phyloP scores from a whole-genome alignment of 768 basidiomycete species.

The Leccinum ochraceum region DNA sequence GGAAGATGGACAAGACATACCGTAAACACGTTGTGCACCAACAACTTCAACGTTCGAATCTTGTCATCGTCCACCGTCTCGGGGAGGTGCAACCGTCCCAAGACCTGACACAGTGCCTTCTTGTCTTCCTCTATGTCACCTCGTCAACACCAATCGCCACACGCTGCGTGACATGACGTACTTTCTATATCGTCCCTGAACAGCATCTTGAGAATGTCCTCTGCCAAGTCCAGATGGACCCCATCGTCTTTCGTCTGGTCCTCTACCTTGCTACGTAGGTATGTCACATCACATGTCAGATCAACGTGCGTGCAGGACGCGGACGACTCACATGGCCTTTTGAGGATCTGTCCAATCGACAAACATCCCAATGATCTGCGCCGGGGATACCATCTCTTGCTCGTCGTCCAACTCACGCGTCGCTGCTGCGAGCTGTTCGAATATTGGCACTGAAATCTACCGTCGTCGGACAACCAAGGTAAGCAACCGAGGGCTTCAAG shows the following conservation, averaged over 20 bases:
- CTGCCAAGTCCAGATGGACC: conserved; percentile 58
- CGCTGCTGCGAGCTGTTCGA: conserved; percentile 56
- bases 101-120: conserved; percentile 62
- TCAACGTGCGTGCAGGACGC: background rate
- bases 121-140: conserved; percentile 52
- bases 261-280: conserved; percentile 38
- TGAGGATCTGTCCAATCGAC: conserved; percentile 88
- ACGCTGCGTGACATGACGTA: conserved; percentile 34
- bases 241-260: conserved; percentile 40
- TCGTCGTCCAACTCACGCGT: conserved; percentile 69
- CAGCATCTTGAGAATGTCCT: conserved; percentile 48
- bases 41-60: conserved; percentile 59
- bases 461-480: background rate
- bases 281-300: background rate
- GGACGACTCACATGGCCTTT: conserved; percentile 56
- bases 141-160: background rate
- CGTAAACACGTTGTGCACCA: conserved; percentile 46
- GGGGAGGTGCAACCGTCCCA: conserved; percentile 67
- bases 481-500: background rate
- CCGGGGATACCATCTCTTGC: conserved; percentile 69
- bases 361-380: conserved; percentile 77
- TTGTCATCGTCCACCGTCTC: conserved; percentile 69
- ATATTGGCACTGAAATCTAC: conserved; percentile 73
- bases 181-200: conserved; percentile 54
- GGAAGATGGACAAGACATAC: conserved; percentile 2